Percentiles rank a stretch among this genome's conserved stretches.
Conservation (phyloP, 257 asterid genomes). For the Nemophila menziesii region DNA sequence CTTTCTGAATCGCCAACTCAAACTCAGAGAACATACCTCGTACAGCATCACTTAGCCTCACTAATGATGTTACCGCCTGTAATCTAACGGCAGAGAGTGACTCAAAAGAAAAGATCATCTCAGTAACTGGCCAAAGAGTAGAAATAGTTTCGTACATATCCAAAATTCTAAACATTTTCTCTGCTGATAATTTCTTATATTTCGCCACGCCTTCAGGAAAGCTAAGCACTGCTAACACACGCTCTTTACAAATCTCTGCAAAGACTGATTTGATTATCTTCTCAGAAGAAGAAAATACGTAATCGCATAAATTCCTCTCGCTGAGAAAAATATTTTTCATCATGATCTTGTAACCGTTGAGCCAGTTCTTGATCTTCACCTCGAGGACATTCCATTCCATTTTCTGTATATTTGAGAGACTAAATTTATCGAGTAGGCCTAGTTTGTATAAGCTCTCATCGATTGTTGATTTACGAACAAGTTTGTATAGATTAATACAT, state of each 20-base stretch:
- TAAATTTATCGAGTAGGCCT: constrained; percentile 52
- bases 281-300: constrained; percentile 51
- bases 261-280: constrained; percentile 46
- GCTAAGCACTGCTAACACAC: constrained; percentile 32
- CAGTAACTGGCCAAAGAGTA: constrained; percentile 55
- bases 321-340: constrained; percentile 51
- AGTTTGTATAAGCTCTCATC: constrained; percentile 63
- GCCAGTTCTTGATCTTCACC: constrained; percentile 45
- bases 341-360: constrained; percentile 33
- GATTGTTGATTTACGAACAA: constrained; percentile 48
- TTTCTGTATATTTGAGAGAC: constrained; percentile 47
- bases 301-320: constrained; percentile 54
- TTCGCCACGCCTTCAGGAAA: constrained; percentile 47
- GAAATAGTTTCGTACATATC: constrained; percentile 64
- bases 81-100: constrained; percentile 34
- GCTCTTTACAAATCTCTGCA: constrained; percentile 43
- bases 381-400: constrained; percentile 60
- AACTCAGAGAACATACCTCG: constrained; percentile 48
- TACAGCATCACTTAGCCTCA: constrained; percentile 60
- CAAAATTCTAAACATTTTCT: constrained; percentile 61
- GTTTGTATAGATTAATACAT: constrained; percentile 44
- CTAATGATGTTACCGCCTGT: constrained; percentile 46
- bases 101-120: constrained; percentile 40
- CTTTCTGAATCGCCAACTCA: constrained; percentile 75
- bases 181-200: constrained; percentile 55